Evolutionary conservation across 1,139 yeast species (phyloP).

Genomic region (Nadsonia starkeyi-henricii): DNA sequence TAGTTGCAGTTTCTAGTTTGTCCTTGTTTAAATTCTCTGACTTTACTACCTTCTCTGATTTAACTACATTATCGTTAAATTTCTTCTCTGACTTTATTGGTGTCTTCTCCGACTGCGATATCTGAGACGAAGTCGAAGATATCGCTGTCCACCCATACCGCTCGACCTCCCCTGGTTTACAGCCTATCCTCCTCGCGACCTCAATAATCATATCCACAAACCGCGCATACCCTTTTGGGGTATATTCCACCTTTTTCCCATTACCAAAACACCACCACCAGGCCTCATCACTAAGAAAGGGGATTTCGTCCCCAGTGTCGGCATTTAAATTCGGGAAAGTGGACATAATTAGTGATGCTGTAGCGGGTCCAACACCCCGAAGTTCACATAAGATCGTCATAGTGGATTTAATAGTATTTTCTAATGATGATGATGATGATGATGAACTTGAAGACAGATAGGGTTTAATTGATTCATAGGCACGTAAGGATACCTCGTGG

Average conservation of each 20-base stretch:
- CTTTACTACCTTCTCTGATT: too few relatives aligned
- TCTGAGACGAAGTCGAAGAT: too few relatives aligned
- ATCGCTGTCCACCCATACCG: neutral
- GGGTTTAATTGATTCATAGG: neutral
- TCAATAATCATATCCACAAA: neutral
- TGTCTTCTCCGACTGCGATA: too few relatives aligned
- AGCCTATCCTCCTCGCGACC: neutral
- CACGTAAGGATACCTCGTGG: neutral
- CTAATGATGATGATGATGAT: too few relatives aligned
- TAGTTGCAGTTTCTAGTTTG: too few relatives aligned
- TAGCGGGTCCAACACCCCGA: slow-evolving; percentile 6
- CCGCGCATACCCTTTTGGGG: neutral
- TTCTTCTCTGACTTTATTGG: too few relatives aligned
- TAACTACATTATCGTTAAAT: too few relatives aligned
- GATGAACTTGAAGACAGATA: too few relatives aligned
- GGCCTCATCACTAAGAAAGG: slow-evolving; percentile 6
- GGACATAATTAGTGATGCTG: slow-evolving; percentile 3
- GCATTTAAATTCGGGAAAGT: neutral
- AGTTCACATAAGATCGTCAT: slow-evolving; percentile 1
- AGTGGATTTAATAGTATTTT: neutral
- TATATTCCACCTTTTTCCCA: neutral
- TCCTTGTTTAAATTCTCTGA: too few relatives aligned
- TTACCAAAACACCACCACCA: neutral
- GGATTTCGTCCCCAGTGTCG: neutral
- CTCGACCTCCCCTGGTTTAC: neutral